Conservation (phyloP, 148 eudicot species). For the Talinum fruticosum region DNA sequence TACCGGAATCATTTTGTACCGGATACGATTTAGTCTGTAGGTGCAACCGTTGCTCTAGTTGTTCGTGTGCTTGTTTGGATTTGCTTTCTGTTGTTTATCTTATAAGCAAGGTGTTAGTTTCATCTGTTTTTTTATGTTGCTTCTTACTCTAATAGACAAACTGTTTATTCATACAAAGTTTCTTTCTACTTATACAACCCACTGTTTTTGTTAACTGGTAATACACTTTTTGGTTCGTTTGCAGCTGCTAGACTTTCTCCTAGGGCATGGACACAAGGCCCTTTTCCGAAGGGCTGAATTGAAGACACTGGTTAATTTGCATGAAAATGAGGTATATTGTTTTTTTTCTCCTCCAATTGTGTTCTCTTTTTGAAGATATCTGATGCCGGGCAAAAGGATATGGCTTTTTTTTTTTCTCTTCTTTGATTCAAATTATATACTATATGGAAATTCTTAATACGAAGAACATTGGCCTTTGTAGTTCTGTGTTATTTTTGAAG, state of each 20-base stretch:
- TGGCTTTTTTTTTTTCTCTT: not conserved
- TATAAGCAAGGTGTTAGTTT: constrained; percentile 76
- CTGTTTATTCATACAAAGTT: not conserved
- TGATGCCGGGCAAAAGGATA: not conserved
- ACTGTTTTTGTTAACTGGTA: constrained; percentile 3
- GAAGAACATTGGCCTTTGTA: not conserved
- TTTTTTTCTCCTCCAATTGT: not conserved
- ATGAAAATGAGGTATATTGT: constrained; percentile 56
- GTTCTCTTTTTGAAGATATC: not conserved
- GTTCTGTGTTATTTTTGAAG: no score
- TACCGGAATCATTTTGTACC: constrained; percentile 91
- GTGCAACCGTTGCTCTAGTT: constrained; percentile 81
- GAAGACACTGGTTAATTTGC: constrained; percentile 59
- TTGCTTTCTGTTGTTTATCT: constrained; percentile 92
- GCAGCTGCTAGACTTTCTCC: constrained; percentile 62
- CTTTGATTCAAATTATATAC: not conserved
- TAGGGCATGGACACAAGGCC: constrained; percentile 50
- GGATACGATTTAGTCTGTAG: constrained; percentile 91
- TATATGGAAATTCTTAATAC: not conserved
- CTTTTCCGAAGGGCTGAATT: constrained; percentile 68
- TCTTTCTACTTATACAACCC: not conserved
- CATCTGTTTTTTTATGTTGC: not conserved
- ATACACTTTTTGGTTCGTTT: constrained; percentile 21
- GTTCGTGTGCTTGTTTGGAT: constrained; percentile 95
- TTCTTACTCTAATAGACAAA: not conserved